Conservation (phyloP, 768 basidiomycete genomes). For the Coprinopsis sp. region DNA sequence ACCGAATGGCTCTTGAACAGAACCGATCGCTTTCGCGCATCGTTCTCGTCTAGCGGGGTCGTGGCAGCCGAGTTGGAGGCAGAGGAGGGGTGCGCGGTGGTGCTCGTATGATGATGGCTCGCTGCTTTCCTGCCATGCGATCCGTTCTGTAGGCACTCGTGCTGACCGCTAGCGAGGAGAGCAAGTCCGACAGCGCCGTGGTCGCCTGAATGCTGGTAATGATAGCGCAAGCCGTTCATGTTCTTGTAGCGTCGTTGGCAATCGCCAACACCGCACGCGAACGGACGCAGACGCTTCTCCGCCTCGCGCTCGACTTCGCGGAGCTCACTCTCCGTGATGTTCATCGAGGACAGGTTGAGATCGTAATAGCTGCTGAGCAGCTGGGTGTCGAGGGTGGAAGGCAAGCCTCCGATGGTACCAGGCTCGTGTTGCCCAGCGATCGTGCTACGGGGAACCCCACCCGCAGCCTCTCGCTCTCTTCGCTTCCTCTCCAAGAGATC, state of each 20-base stretch:
- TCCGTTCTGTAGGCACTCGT: constrained; percentile 32
- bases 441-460: not conserved
- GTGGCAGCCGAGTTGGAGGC: not conserved
- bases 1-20: constrained; percentile 22
- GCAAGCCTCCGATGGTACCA: constrained; percentile 3
- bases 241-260: constrained; percentile 93
- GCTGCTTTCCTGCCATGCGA: constrained; percentile 12
- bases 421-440: not conserved
- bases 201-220: constrained; percentile 95
- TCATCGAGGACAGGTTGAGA: constrained; percentile 27
- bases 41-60: constrained; percentile 10
- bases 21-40: constrained; percentile 13
- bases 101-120: not conserved
- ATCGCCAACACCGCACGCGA: constrained; percentile 85
- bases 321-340: constrained; percentile 58
- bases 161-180: constrained; percentile 73
- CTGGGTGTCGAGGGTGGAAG: constrained; percentile 10
- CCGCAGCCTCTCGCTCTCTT: constrained; percentile 30
- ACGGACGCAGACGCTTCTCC: constrained; percentile 76
- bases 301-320: constrained; percentile 79
- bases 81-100: not conserved
- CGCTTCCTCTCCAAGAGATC: constrained; percentile 60
- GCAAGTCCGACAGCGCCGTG: constrained; percentile 88
- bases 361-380: constrained; percentile 26
- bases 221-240: constrained; percentile 95